phyloP scores from a whole-genome alignment of 2,329 filamentous ascomycete species.

The Xylariaceae sp. region DNA sequence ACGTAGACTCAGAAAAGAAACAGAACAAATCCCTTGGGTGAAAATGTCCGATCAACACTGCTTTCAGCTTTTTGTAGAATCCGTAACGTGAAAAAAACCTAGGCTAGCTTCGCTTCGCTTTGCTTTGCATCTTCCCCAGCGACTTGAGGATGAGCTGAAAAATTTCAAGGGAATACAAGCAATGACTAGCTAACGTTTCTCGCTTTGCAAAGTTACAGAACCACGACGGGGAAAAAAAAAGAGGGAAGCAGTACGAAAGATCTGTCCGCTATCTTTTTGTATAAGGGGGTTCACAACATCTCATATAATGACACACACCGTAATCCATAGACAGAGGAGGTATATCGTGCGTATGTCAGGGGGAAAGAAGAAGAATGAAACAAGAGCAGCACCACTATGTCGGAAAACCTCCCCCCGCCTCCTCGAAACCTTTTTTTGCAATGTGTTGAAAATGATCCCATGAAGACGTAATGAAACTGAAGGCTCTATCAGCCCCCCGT shows the following conservation, averaged over 20 bases:
- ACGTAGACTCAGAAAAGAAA: too few relatives aligned
- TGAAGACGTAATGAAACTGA: conserved; percentile 16
- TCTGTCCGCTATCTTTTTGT: conserved; percentile 11
- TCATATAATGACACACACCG: conserved; percentile 12
- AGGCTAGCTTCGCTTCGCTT: too few relatives aligned
- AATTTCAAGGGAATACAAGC: too few relatives aligned
- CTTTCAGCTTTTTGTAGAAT: too few relatives aligned
- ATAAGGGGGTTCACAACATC: conserved; percentile 1
- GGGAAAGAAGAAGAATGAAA: conserved; percentile 9
- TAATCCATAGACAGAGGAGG: conserved; percentile 3
- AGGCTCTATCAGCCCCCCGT: conserved; percentile 20
- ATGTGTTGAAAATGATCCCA: conserved; percentile 12
- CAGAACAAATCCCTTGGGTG: too few relatives aligned
- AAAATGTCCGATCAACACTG: too few relatives aligned
- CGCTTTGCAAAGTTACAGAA: too few relatives aligned
- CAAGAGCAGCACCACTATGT: not conserved
- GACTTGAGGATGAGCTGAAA: too few relatives aligned
- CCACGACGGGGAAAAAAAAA: not conserved
- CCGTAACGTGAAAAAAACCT: too few relatives aligned
- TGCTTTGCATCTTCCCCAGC: too few relatives aligned
- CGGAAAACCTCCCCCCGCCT: conserved; percentile 1
- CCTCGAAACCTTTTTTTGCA: conserved; percentile 13
- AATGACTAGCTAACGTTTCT: too few relatives aligned
- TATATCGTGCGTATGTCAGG: conserved; percentile 3
- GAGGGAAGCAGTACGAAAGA: conserved; percentile 2